phyloP scores from a whole-genome alignment of 169 alveolate species.

The Theileria annulata region DNA sequence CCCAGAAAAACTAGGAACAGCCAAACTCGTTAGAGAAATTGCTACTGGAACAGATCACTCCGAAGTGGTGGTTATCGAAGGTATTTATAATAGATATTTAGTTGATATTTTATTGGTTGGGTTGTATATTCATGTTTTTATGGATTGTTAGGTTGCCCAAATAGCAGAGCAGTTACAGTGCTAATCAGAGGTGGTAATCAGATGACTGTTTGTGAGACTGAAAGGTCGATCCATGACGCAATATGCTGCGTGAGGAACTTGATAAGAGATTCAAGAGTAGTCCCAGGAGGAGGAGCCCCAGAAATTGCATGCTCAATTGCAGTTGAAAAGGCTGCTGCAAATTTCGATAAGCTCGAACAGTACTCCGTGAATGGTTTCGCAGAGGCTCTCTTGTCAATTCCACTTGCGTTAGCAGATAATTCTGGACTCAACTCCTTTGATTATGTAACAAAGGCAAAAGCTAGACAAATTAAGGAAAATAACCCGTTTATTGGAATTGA shows the following conservation, averaged over 20 bases:
- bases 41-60: constrained; percentile 94
- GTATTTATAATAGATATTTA: constrained; percentile 38
- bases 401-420: constrained; percentile 96
- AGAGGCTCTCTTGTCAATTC: constrained; percentile 95
- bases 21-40: constrained; percentile 90
- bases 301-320: constrained; percentile 94
- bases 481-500: constrained; percentile 92
- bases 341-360: constrained; percentile 91
- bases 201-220: constrained; percentile 97
- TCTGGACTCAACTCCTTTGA: constrained; percentile 93
- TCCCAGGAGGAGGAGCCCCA: constrained; percentile 98
- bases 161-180: constrained; percentile 94
- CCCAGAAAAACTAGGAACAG: constrained; percentile 93
- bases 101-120: background rate
- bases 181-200: constrained; percentile 95
- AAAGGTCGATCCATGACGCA: constrained; percentile 98
- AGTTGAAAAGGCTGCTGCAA: constrained; percentile 89
- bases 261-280: constrained; percentile 86
- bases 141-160: constrained; percentile 74
- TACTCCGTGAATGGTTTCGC: constrained; percentile 98
- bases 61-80: constrained; percentile 93
- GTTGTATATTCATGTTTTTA: background rate
- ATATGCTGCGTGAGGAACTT: constrained; percentile 94
- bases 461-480: constrained; percentile 82
- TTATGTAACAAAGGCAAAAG: constrained; percentile 89